A percentile compares a stretch with the other conserved stretches of the same genome.
Conservation (phyloP, 345 rosid genomes). For the Citrus australasica region DNA sequence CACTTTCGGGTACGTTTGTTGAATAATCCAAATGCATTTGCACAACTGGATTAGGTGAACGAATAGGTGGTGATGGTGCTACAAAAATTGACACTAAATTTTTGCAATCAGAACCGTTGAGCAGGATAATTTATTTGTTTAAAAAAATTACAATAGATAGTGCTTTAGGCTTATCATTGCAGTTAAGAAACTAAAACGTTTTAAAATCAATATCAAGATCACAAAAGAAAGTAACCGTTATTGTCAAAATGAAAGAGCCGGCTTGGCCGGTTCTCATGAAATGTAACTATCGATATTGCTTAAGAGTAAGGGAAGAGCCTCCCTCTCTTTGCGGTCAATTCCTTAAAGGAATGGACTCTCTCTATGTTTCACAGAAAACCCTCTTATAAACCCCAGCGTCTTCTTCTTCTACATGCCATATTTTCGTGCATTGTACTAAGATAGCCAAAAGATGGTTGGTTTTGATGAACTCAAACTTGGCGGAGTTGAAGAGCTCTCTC, state of each 20-base stretch:
- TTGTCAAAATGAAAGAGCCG: conserved; percentile 33
- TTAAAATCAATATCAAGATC: conserved; percentile 14
- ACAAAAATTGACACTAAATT: not conserved
- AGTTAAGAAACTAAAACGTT: conserved; percentile 20
- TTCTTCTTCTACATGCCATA: not conserved
- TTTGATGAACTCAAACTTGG: conserved; percentile 28
- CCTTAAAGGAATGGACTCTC: conserved; percentile 51
- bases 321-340: conserved; percentile 53
- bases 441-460: conserved; percentile 33
- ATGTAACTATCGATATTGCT: conserved; percentile 51
- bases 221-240: conserved; percentile 25
- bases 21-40: not conserved
- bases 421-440: not conserved
- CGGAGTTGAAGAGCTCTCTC: conserved; percentile 33
- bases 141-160: not conserved
- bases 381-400: conserved; percentile 11
- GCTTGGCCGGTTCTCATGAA: conserved; percentile 45
- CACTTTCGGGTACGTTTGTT: not conserved
- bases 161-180: conserved; percentile 18
- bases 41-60: not conserved
- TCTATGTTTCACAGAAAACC: not conserved
- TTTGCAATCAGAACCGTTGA: conserved; percentile 11
- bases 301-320: conserved; percentile 50
- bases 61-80: not conserved
- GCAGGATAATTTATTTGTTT: not conserved